These are phyloP conservation scores for Dorcoceras hygrometricum DNA, from an alignment of 257 asterid species.

Conservation along the genomic window DNA sequence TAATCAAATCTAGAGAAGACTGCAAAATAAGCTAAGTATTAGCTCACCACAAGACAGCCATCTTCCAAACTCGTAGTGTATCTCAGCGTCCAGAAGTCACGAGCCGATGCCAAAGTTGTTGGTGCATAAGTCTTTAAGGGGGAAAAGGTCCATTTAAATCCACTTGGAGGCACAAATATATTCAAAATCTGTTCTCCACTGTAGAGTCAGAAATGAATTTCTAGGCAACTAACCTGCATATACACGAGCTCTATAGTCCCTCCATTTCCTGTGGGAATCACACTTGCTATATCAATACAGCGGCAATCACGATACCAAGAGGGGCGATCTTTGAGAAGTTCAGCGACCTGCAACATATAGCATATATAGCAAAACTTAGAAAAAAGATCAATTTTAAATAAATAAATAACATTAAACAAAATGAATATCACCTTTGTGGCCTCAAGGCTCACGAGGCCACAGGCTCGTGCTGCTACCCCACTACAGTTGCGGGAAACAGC, in stretches of 20 bases:
- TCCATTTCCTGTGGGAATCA: slow-evolving; percentile 85
- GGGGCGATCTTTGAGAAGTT: slow-evolving; percentile 92
- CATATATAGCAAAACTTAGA: neutral
- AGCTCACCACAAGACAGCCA: slow-evolving; percentile 89
- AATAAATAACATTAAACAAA: neutral
- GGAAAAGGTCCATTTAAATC: slow-evolving; percentile 7
- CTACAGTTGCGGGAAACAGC: slow-evolving; percentile 95
- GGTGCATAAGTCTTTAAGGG: slow-evolving; percentile 74
- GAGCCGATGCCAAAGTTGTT: slow-evolving; percentile 87
- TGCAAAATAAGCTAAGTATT: neutral
- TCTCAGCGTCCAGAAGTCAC: slow-evolving; percentile 94
- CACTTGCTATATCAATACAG: slow-evolving; percentile 62
- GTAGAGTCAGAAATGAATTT: neutral
- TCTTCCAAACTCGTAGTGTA: slow-evolving; percentile 78
- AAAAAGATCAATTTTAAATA: neutral
- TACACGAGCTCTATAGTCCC: slow-evolving; percentile 88
- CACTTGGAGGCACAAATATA: neutral
- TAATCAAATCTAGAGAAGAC: neutral
- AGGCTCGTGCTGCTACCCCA: slow-evolving; percentile 99
- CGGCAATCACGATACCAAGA: slow-evolving; percentile 97
- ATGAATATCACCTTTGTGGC: slow-evolving; percentile 75
- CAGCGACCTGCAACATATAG: slow-evolving; percentile 63
- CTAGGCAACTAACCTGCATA: slow-evolving; percentile 57
- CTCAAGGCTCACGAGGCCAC: slow-evolving; percentile 97
- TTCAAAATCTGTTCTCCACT: neutral